A percentile compares a stretch with the other conserved stretches of the same genome.
These are phyloP conservation scores for Crithidia expoeki DNA, from an alignment of 208 protist genomes.

Conservation along the genomic window DNA sequence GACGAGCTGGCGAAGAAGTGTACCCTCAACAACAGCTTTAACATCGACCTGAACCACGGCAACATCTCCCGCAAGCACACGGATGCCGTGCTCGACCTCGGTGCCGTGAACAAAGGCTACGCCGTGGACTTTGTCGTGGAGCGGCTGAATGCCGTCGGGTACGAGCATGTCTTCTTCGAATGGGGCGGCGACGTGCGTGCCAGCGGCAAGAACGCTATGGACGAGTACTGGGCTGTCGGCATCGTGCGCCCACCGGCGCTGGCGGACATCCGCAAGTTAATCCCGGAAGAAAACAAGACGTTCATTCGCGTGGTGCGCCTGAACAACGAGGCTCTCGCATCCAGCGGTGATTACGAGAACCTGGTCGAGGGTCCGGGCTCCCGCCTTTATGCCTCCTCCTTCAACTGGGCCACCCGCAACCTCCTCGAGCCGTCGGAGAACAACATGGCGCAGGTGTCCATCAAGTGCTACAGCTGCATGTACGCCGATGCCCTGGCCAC, in stretches of 20 bases:
- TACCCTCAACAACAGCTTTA: conserved; percentile 51
- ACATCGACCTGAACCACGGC: conserved; percentile 50
- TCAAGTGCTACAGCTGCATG: conserved; percentile 85
- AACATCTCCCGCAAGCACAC: conserved; percentile 48
- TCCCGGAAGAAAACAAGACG: conserved; percentile 36
- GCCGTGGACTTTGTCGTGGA: conserved; percentile 63
- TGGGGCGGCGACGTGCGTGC: conserved; percentile 68
- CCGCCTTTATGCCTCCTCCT: conserved; percentile 54
- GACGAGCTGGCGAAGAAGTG: conserved; percentile 35
- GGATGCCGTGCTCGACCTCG: conserved; percentile 60
- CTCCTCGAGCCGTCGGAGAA: conserved; percentile 46
- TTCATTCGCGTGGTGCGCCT: conserved; percentile 61
- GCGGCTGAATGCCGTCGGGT: conserved; percentile 40
- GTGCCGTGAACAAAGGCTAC: conserved; percentile 70
- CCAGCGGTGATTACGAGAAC: conserved; percentile 77
- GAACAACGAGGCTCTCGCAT: conserved; percentile 64
- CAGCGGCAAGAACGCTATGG: conserved; percentile 45
- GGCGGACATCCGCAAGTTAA: conserved; percentile 33
- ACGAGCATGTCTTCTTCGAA: conserved; percentile 63
- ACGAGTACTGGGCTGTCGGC: conserved; percentile 51
- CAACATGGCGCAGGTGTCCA: conserved; percentile 64
- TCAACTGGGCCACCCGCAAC: conserved; percentile 37
- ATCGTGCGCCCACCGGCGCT: conserved; percentile 58
- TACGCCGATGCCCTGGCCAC: conserved; percentile 85
- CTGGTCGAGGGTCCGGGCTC: conserved; percentile 45